Evolutionary conservation across 768 basidiomycete genomes (phyloP).

Genomic region (Auriscalpium vulgare): DNA sequence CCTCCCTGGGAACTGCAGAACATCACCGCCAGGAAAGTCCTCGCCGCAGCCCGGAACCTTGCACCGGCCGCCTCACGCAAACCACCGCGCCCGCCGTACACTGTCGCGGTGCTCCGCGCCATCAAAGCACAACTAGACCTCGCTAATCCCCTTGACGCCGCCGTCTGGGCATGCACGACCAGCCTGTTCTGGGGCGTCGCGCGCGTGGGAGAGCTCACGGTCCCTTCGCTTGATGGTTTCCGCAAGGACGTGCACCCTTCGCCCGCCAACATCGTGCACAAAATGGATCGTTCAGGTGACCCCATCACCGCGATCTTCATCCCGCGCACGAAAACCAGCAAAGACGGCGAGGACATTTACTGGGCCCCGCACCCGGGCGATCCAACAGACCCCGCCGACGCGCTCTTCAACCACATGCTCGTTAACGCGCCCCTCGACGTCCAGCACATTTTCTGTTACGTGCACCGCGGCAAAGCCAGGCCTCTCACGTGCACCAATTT

Average conservation of each 20-base stretch:
- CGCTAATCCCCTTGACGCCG: constrained; percentile 22
- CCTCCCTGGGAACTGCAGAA: constrained; percentile 24
- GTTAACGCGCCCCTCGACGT: constrained; percentile 22
- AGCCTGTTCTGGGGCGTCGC: constrained; percentile 1
- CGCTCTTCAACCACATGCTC: constrained; percentile 20
- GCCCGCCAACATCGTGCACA: not conserved
- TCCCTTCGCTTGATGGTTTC: not conserved
- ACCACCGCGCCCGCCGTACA: constrained; percentile 25
- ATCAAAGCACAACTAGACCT: constrained; percentile 19
- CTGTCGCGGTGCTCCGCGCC: constrained; percentile 16
- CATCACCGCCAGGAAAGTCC: constrained; percentile 18
- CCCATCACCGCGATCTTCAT: not conserved
- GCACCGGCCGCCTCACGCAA: constrained; percentile 25
- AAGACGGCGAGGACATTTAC: constrained; percentile 24
- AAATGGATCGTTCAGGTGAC: not conserved
- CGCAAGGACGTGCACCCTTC: not conserved
- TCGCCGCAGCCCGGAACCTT: constrained; percentile 23
- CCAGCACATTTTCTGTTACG: constrained; percentile 26
- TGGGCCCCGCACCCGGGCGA: constrained; percentile 23
- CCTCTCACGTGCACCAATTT: constrained; percentile 24
- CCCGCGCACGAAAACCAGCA: constrained; percentile 6
- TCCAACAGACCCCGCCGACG: constrained; percentile 17
- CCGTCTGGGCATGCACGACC: constrained; percentile 30
- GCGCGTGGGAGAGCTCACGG: not conserved
- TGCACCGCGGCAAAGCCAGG: not conserved